Percentiles rank a stretch among this genome's conserved stretches.
These are phyloP conservation scores for Cucurbita argyrosperma DNA, from an alignment of 306 rosid genomes.

Conservation along the genomic window DNA sequence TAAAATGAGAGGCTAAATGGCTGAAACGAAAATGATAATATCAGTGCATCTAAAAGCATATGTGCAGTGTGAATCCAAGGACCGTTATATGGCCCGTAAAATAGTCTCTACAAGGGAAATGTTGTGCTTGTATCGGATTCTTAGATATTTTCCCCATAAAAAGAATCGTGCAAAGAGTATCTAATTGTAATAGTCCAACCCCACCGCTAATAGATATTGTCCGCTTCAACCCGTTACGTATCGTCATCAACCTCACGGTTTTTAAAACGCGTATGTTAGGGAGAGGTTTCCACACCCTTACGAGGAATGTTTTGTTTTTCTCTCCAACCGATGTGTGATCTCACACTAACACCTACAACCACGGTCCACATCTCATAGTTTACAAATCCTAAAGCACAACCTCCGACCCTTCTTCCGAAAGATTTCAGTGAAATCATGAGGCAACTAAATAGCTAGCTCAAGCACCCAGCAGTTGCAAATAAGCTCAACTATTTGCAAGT, in stretches of 20 bases:
- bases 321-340: no score
- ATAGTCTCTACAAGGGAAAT: neutral
- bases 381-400: neutral
- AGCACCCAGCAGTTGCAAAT: neutral
- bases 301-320: accelerated
- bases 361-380: neutral
- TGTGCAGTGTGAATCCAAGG: neutral
- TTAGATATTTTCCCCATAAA: neutral
- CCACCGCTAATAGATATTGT: no score
- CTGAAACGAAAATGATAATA: neutral
- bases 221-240: no score
- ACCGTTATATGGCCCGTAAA: neutral
- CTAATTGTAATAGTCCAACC: no score
- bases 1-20: neutral
- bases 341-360: neutral
- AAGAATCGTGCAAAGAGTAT: neutral
- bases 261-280: no score
- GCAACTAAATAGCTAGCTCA: neutral
- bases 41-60: neutral
- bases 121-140: neutral
- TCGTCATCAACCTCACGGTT: no score
- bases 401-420: neutral
- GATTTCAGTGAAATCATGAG: neutral
- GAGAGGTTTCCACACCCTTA: no score
- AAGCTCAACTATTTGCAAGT: neutral